A percentile compares a stretch with the other conserved stretches of the same genome.
phyloP scores from a whole-genome alignment of 2,329 filamentous ascomycete genomes.

The Pseudogymnoascus sp. region DNA sequence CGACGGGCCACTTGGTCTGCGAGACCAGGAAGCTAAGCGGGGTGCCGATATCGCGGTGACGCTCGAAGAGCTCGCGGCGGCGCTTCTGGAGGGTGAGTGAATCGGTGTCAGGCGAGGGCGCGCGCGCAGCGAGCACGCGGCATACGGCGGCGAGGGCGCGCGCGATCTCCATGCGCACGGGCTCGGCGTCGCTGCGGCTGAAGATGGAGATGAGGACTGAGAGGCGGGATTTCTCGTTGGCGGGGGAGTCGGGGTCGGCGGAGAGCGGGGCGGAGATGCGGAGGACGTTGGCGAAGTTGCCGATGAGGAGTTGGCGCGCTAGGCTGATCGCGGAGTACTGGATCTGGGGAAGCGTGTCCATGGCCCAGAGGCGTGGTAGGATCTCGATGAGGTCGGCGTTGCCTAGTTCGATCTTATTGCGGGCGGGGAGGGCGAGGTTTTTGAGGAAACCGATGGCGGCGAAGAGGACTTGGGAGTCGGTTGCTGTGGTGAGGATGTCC shows the following conservation, averaged over 20 bases:
- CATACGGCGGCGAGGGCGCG: slow-evolving; percentile 45
- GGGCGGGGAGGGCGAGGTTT: slow-evolving; percentile 50
- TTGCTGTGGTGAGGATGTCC: slow-evolving; percentile 34
- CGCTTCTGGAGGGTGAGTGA: slow-evolving; percentile 21
- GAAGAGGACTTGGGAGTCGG: slow-evolving; percentile 46
- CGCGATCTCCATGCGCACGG: slow-evolving; percentile 51
- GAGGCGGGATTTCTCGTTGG: slow-evolving; percentile 29
- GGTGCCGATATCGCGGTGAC: slow-evolving; percentile 23
- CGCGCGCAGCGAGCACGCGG: slow-evolving; percentile 43
- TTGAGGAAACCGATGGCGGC: slow-evolving; percentile 52
- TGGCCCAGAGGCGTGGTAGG: slow-evolving; percentile 46
- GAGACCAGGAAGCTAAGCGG: slow-evolving; percentile 44
- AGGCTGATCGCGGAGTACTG: slow-evolving; percentile 54
- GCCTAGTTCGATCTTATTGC: slow-evolving; percentile 46
- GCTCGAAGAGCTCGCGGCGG: slow-evolving; percentile 24
- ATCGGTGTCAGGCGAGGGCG: slow-evolving; percentile 23
- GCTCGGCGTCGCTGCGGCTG: slow-evolving; percentile 39
- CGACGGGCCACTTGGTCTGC: slow-evolving; percentile 49
- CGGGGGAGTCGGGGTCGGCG: slow-evolving; percentile 29
- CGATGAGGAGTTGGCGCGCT: slow-evolving; percentile 46
- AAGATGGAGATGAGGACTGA: slow-evolving; percentile 35
- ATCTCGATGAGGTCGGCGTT: slow-evolving; percentile 37
- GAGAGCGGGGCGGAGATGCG: slow-evolving; percentile 37
- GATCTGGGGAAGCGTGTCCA: slow-evolving; percentile 46
- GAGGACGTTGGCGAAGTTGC: slow-evolving; percentile 43